Evolutionary conservation across 257 asterid genomes (phyloP), one percentile per base, ranked within the genome.

Genomic region (Nicotiana noctiflora): DNA sequence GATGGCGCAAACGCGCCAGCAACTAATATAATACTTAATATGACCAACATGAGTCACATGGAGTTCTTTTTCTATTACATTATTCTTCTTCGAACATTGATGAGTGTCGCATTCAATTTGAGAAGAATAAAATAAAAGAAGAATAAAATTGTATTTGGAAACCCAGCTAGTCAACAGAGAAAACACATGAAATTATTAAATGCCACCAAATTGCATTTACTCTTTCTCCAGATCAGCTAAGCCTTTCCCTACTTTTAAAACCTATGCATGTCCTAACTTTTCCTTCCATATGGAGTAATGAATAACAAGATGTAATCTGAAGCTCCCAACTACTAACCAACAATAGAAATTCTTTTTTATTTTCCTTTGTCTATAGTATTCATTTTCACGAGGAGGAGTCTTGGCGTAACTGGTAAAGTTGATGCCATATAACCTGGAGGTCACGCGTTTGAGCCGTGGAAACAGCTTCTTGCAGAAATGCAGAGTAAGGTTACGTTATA

Each of bases 121-220:
- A 68, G 52, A 68, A 4, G 19, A 57, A 40, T 44, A 70, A 70
- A 70, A 70, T 3, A 67, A 67, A 34, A 59, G 15, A 3, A 59
- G 25, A 9, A 59, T 9, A 34, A 34, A 34, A 21, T 70, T 44
- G 7, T 70, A 21, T 21, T 21, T 21, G 37, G 37, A 70, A 70
- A 70, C 21, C 59, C 77, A 70, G 53, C 12, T 44, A 13, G 13
- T 19, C n/a, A 18, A 19, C 59, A 44, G 12, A 44, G 34, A 70
- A 12, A 11, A 37, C 2, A 67, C 61, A 5, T 59, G 5, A 40
- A 19, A 12, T 40, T n/a, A 34, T 34, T 34, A 44, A 40, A 75
- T 55, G 70, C 52, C 64, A 53, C 70, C 64, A 75, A 34, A 68
- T 31, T 65, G 86, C 90, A 88, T 84, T 88, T 57, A 86, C 70